These are phyloP conservation scores for Erysimum cheiranthoides DNA, from an alignment of 345 rosid genomes.

Conservation along the genomic window DNA sequence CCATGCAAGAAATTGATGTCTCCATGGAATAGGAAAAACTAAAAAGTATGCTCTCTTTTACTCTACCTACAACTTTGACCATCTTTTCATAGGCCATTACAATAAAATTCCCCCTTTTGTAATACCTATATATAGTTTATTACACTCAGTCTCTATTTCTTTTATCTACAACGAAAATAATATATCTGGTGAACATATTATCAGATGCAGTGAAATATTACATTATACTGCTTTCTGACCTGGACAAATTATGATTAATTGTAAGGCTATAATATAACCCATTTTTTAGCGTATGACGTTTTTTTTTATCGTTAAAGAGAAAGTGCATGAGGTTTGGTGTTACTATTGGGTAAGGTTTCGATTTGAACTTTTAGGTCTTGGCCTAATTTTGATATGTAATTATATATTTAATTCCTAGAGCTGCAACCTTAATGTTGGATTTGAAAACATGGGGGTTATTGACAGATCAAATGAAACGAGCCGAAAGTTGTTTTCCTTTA, in stretches of 20 bases:
- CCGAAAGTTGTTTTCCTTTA: background rate
- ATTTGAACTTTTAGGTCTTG: no score
- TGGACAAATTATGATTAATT: slow-evolving; percentile 11
- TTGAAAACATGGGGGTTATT: no score
- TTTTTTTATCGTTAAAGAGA: no score
- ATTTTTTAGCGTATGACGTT: no score
- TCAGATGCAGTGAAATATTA: background rate
- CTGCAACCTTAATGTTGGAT: no score
- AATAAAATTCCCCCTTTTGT: background rate
- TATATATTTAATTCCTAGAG: no score
- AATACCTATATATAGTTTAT: background rate
- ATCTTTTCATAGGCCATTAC: slow-evolving; percentile 36
- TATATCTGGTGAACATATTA: background rate
- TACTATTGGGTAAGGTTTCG: no score
- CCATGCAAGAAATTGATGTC: slow-evolving; percentile 38
- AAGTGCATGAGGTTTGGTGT: no score
- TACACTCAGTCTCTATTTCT: background rate
- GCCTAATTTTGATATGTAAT: no score
- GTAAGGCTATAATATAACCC: no score
- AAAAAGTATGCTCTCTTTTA: slow-evolving; percentile 29
- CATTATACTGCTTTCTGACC: background rate
- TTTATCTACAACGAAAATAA: no score
- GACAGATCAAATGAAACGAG: background rate
- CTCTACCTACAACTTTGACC: slow-evolving; percentile 40
- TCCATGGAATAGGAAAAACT: slow-evolving; percentile 1